Conservation (phyloP, 2,329 filamentous ascomycete genomes). For the Talaromyces amestolkiae region DNA sequence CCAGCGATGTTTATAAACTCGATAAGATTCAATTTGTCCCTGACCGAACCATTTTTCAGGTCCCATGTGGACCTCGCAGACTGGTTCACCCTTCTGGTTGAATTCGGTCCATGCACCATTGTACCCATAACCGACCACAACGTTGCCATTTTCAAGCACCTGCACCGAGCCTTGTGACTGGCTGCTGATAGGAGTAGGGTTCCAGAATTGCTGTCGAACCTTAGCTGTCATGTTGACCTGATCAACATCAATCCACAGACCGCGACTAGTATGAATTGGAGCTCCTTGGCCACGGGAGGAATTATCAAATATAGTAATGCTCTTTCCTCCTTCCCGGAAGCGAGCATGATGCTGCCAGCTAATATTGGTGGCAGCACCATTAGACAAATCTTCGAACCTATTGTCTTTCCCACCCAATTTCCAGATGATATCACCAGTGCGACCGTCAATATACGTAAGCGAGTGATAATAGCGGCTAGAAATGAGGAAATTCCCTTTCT, state of each 20-base stretch:
- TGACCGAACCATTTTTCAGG: conserved; percentile 34
- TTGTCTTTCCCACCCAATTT: conserved; percentile 41
- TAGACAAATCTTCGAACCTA: conserved; percentile 14
- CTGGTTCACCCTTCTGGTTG: conserved; percentile 46
- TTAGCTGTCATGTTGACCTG: conserved; percentile 40
- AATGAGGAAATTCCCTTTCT: conserved; percentile 53
- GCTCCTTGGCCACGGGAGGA: conserved; percentile 24
- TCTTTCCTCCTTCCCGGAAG: conserved; percentile 24
- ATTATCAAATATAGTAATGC: conserved; percentile 43
- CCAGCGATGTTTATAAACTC: conserved; percentile 56
- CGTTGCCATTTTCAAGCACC: conserved; percentile 42
- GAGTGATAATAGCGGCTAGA: conserved; percentile 52
- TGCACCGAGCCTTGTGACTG: conserved; percentile 46
- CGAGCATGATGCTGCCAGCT: conserved; percentile 19
- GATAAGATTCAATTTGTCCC: conserved; percentile 52
- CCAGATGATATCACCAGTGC: conserved; percentile 53
- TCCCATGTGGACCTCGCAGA: conserved; percentile 55
- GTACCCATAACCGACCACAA: conserved; percentile 52
- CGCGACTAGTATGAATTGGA: conserved; percentile 38
- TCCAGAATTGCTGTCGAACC: conserved; percentile 39
- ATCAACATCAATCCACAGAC: conserved; percentile 43
- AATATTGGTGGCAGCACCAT: conserved; percentile 17
- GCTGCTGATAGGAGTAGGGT: conserved; percentile 39
- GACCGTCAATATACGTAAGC: conserved; percentile 49
- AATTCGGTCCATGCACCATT: conserved; percentile 53